Base-by-base conservation (phyloP, 495 filamentous ascomycete genomes). In the Penicillium subrubescens region DNA sequence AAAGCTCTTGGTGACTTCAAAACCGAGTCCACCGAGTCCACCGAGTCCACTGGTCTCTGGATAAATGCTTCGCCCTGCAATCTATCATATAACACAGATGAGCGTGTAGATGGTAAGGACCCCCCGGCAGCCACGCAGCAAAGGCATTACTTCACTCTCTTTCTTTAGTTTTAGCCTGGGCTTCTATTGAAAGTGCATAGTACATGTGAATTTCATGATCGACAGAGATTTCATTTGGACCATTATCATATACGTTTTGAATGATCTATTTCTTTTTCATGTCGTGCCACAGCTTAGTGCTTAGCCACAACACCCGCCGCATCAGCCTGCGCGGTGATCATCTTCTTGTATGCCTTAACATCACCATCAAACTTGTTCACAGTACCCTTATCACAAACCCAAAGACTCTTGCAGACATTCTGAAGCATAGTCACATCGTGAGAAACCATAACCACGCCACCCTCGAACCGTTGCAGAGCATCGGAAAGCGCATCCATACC, bases 381-480 rank as follows among this genome's bases (percentile, higher is more conserved):
- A 6, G 89, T 95, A 17, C 95, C 96, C 65, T 89, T 81, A 75
- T 99, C 95, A 71, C 95, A 99, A 60, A 99, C 94, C 95, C 95
- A 99, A 68, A 99, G 79, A 71, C 87, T 94, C 34, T 82, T 92
- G 75, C 95, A 99, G 19, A 99, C 95, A 63, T 89, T 97, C 81
- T 95, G 93, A 72, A 98, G 76, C 94, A 98, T 98, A 0, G 96
- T 98, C 39, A 99, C 96, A 75, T 99, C 95, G 88, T 99, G 95
- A 62, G 91, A 95, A 44, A 99, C 95, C 94, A 99, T 98, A 58
- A 99, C 82, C 65, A 98, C 94, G 67, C 95, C 95, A 48, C 95
- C 95, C 77, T 96, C 84, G 77, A 98, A 99, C 63, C 88, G 86
- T 67, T 86, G 83, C 54, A 99, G 83, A 27, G 96, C 95, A 43